Evolutionary conservation across 2,329 filamentous ascomycete genomes (phyloP).

Genomic region (Amphichorda felina): DNA sequence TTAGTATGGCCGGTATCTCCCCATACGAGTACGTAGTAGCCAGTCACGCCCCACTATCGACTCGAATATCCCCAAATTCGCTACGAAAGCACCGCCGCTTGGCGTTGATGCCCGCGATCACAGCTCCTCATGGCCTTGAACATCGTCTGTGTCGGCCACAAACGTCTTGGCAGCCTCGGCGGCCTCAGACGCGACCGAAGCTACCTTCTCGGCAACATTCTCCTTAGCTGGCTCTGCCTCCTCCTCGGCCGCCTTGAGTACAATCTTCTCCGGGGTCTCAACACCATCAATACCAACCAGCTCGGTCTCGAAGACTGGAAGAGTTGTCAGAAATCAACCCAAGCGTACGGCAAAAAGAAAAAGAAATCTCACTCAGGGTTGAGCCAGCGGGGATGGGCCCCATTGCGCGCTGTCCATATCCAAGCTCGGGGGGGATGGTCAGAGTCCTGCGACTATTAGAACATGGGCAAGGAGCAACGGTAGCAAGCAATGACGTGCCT

Average conservation of each 20-base stretch:
- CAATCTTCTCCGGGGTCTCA: constrained; percentile 23
- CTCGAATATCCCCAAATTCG: too few relatives aligned
- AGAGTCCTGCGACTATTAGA: constrained; percentile 42
- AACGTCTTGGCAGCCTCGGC: constrained; percentile 40
- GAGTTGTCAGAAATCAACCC: neutral
- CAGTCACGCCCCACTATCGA: too few relatives aligned
- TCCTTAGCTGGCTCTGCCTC: constrained; percentile 11
- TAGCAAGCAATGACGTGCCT: constrained; percentile 26
- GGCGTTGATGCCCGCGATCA: too few relatives aligned
- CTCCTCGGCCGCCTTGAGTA: constrained; percentile 17
- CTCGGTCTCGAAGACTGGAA: constrained; percentile 78
- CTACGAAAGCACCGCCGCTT: too few relatives aligned
- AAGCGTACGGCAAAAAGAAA: neutral
- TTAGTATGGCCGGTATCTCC: too few relatives aligned
- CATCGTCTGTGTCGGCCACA: constrained; percentile 41
- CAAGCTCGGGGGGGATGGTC: constrained; percentile 78
- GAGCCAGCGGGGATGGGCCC: constrained; percentile 76
- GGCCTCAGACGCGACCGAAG: constrained; percentile 31
- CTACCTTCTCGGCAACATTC: constrained; percentile 29
- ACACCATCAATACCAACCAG: constrained; percentile 75
- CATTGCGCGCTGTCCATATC: constrained; percentile 64
- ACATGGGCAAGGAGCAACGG: neutral
- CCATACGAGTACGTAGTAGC: too few relatives aligned
- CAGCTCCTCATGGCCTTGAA: constrained; percentile 48
- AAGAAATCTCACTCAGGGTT: constrained; percentile 55